These are phyloP conservation scores for Chaetoceros tenuissimus DNA, from an alignment of 108 stramenopile genomes.

Conservation along the genomic window DNA sequence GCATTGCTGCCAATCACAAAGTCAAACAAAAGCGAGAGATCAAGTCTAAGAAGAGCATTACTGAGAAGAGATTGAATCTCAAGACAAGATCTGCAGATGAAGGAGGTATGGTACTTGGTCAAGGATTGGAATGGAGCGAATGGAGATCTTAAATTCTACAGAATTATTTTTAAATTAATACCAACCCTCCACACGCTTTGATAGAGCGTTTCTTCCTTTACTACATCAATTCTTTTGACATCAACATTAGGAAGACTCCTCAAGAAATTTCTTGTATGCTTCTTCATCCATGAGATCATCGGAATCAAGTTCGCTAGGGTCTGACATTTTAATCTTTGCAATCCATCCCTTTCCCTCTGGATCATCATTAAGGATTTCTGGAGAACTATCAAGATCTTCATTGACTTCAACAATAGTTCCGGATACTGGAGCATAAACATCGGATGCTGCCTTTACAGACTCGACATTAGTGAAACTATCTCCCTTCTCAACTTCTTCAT, in stretches of 20 bases:
- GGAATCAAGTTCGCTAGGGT: conserved; percentile 53
- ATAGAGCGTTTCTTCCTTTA: too few relatives aligned
- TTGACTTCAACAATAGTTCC: conserved; percentile 85
- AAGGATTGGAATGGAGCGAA: conserved; percentile 63
- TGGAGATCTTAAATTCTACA: neutral
- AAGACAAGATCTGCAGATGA: conserved; percentile 39
- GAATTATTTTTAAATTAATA: too few relatives aligned
- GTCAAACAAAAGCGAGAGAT: conserved; percentile 37
- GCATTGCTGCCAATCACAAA: conserved; percentile 29
- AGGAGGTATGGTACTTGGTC: conserved; percentile 58
- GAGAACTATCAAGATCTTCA: conserved; percentile 56
- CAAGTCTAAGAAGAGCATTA: conserved; percentile 17
- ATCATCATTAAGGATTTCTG: conserved; percentile 77
- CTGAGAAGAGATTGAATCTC: conserved; percentile 34
- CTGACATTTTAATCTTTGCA: conserved; percentile 77
- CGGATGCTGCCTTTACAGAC: conserved; percentile 99
- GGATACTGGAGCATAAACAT: conserved; percentile 87
- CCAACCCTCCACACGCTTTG: too few relatives aligned
- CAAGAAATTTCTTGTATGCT: conserved; percentile 35
- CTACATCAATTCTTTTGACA: too few relatives aligned
- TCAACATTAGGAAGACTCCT: conserved; percentile 18
- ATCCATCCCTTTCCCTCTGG: conserved; percentile 90
- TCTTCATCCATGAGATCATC: conserved; percentile 59
- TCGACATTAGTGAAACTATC: conserved; percentile 93
- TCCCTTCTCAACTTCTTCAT: conserved; percentile 83